Evolutionary conservation across 257 asterid species (phyloP), one percentile per base, ranked within the genome.

Genomic region (Jacaranda copaia): DNA sequence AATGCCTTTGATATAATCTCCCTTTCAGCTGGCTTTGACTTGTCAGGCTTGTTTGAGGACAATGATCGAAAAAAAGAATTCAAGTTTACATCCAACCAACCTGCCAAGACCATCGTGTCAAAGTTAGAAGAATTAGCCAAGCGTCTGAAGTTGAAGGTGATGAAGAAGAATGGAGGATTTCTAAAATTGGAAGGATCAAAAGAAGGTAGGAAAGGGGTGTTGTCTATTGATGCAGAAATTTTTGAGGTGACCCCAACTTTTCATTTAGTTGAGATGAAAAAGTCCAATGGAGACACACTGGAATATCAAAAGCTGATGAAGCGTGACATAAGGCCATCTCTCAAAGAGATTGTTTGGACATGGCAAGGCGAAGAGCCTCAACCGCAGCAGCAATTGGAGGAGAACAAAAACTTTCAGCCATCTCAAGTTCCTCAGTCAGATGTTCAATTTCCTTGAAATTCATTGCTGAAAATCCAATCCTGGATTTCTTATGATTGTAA

Each of bases 1-100:
- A 93, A 90, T 76, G 98, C 98, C 10, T 93, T 93, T 68, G 96
- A 93, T 25, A 89, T 93, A 66, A 92, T 93, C 72, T 89, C 96
- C 18, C 89, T 89, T 5, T 92, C 98, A 13, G 83, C 88, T 5
- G 98, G 97, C 42, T 89, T 93, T 39, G 93, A 93, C 79, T 72
- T 93, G 70, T 92, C 98, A 4, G 91, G 93, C 32, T 75, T 92
- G 81, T 92, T 90, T 39, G 92, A 82, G 82, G 90, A 83, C 18
- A 68, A 60, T 32, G 89, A 84, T 4, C 40, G 45, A 43, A 90
- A 84, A 87, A 87, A 81, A 48, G 96, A 88, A 60, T 32, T 42
- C 16, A 80, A 85, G 70, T 93, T 93, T 64, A 87, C 90, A 6
- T 90, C 98, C 1, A 80, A 81, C 76, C 87, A 88, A 53, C 80